Conservation (phyloP, 352 stramenopile species). For the Phytophthora tentaculata region DNA sequence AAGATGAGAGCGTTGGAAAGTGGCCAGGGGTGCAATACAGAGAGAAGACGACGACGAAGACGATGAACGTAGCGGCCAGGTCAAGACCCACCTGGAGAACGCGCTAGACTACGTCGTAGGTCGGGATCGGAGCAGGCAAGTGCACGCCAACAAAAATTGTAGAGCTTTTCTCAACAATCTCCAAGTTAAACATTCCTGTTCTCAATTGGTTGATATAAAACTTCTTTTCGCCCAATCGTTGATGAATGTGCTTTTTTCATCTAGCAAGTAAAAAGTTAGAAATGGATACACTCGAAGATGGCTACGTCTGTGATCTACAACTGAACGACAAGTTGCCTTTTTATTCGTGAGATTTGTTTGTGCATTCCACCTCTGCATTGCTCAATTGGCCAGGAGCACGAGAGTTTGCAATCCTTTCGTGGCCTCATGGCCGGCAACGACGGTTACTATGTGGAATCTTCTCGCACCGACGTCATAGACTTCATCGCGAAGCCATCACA, state of each 20-base stretch:
- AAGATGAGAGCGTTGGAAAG: neutral
- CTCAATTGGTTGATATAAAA: neutral
- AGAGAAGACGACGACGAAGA: constrained; percentile 9
- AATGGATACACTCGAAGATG: neutral
- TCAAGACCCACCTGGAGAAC: constrained; percentile 6
- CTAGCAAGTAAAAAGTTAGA: no score
- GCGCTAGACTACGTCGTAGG: neutral
- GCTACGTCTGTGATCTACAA: neutral
- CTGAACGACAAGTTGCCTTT: neutral
- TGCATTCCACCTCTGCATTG: constrained; percentile 4
- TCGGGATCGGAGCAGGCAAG: constrained; percentile 2
- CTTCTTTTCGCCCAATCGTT: no score
- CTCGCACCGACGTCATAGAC: constrained; percentile 9
- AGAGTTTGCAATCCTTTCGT: neutral
- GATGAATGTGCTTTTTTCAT: no score
- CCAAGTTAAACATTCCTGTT: neutral
- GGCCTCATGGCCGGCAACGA: constrained; percentile 6
- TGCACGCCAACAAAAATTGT: constrained; percentile 11
- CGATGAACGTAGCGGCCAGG: neutral
- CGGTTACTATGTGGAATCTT: constrained; percentile 12
- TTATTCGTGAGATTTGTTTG: constrained; percentile 1
- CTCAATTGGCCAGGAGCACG: neutral
- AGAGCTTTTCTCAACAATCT: neutral
- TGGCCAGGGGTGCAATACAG: neutral
- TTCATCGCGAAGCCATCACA: neutral